Conservation (phyloP, 257 asterid species). For the Parsonsia alboflavescens region DNA sequence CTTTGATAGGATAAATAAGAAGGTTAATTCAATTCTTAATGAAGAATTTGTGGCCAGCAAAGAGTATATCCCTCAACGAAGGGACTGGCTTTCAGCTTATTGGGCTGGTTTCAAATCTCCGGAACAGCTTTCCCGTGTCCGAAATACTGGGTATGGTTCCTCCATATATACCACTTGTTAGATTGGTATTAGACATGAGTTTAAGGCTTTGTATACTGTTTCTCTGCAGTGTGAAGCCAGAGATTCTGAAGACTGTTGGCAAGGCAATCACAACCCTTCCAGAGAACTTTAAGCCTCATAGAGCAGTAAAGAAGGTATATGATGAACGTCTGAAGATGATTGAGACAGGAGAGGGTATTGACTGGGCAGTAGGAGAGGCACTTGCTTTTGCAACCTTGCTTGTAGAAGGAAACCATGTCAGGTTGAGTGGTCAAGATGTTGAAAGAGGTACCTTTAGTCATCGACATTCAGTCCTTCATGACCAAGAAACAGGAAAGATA, state of each 20-base stretch:
- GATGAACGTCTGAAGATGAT: slow-evolving; percentile 93
- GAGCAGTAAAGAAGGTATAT: slow-evolving; percentile 76
- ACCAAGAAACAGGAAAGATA: slow-evolving; percentile 78
- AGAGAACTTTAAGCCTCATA: slow-evolving; percentile 71
- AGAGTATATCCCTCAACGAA: slow-evolving; percentile 71
- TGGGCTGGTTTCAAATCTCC: slow-evolving; percentile 96
- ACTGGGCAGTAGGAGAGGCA: slow-evolving; percentile 97
- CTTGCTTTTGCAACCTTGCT: slow-evolving; percentile 96
- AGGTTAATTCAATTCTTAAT: slow-evolving; percentile 71
- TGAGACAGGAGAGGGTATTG: slow-evolving; percentile 90
- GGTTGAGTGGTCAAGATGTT: slow-evolving; percentile 98
- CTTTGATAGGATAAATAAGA: slow-evolving; percentile 61
- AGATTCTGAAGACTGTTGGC: slow-evolving; percentile 87
- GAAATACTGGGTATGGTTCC: slow-evolving; percentile 72
- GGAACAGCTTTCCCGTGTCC: slow-evolving; percentile 81
- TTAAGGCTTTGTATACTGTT: slow-evolving; percentile 12
- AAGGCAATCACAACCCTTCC: slow-evolving; percentile 81
- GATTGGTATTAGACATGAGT: background rate
- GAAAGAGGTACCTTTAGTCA: slow-evolving; percentile 99
- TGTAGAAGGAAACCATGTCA: slow-evolving; percentile 95
- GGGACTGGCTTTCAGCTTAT: slow-evolving; percentile 99
- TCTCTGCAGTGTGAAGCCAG: slow-evolving; percentile 74
- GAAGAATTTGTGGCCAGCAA: slow-evolving; percentile 96
- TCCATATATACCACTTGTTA: slow-evolving; percentile 7
- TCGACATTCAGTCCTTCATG: slow-evolving; percentile 87